A percentile compares a stretch with the other conserved stretches of the same genome.
Conservation (phyloP, 768 basidiomycete species). For the Pisolithus microcarpus region DNA sequence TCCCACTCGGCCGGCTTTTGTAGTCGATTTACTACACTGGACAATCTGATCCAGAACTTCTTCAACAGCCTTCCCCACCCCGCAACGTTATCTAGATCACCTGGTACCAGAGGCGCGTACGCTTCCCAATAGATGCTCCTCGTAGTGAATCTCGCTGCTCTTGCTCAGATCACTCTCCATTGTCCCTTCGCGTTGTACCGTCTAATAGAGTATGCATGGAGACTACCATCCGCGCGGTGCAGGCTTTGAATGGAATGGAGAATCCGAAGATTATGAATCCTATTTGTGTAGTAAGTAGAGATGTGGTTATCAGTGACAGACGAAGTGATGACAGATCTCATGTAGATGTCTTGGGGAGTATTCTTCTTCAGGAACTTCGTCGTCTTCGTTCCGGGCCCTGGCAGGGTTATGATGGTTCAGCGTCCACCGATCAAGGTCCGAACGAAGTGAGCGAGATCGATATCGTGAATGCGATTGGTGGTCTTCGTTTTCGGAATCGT, state of each 20-base stretch:
- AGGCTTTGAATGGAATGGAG: conserved; percentile 9
- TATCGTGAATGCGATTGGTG: conserved; percentile 10
- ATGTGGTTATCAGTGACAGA: neutral
- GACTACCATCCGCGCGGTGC: conserved; percentile 10
- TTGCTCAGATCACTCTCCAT: conserved; percentile 21
- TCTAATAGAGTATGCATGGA: conserved; percentile 15
- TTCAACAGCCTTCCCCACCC: conserved; percentile 11
- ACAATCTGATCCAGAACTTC: conserved; percentile 39
- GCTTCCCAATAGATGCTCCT: conserved; percentile 5
- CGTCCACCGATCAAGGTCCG: neutral
- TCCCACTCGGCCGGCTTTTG: conserved; percentile 38
- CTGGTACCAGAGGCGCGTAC: neutral
- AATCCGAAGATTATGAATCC: conserved; percentile 11
- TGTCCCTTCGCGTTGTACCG: conserved; percentile 8
- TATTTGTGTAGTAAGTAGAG: conserved; percentile 11
- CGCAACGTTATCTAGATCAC: neutral
- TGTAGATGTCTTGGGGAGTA: conserved; percentile 19
- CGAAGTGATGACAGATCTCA: neutral
- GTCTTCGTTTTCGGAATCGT: conserved; percentile 11
- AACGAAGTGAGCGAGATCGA: conserved; percentile 6
- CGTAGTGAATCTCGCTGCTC: conserved; percentile 15
- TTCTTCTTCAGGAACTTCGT: conserved; percentile 14
- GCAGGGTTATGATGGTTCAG: neutral
- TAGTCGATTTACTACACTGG: conserved; percentile 38
- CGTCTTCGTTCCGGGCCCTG: conserved; percentile 7